These are phyloP conservation scores for Coniochaeta hoffmannii DNA, from an alignment of 2,329 filamentous ascomycete genomes.

Conservation along the genomic window DNA sequence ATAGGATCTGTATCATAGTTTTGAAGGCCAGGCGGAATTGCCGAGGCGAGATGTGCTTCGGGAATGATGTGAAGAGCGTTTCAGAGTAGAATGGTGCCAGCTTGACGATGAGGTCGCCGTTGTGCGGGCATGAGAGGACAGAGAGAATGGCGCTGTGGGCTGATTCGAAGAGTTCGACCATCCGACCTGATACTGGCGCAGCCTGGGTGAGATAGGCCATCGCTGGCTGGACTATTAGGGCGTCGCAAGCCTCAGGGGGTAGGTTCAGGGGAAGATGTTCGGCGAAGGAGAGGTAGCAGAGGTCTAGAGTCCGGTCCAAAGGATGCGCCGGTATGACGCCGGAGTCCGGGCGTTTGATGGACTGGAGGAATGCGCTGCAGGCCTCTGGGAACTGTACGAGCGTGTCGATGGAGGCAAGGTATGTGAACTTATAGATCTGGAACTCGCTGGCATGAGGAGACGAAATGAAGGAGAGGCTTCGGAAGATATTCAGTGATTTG, in stretches of 20 bases:
- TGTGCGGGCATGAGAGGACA: slow-evolving; percentile 72
- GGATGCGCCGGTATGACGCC: slow-evolving; percentile 55
- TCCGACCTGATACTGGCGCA: slow-evolving; percentile 34
- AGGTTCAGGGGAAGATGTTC: slow-evolving; percentile 75
- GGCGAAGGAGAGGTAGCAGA: slow-evolving; percentile 81
- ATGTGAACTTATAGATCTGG: slow-evolving; percentile 78
- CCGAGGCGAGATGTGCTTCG: slow-evolving; percentile 66
- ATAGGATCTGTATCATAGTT: slow-evolving; percentile 73
- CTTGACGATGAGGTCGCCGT: slow-evolving; percentile 60
- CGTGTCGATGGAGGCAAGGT: slow-evolving; percentile 75
- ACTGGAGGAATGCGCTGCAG: slow-evolving; percentile 58
- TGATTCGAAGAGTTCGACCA: slow-evolving; percentile 68
- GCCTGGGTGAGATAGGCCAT: slow-evolving; percentile 59
- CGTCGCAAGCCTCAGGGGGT: slow-evolving; percentile 59
- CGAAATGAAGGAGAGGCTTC: slow-evolving; percentile 76
- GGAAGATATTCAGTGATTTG: slow-evolving; percentile 65
- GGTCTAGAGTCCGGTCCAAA: slow-evolving; percentile 65
- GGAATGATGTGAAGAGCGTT: slow-evolving; percentile 73
- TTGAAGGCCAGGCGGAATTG: slow-evolving; percentile 88
- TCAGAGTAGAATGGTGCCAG: slow-evolving; percentile 80
- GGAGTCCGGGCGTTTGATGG: slow-evolving; percentile 42
- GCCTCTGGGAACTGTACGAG: slow-evolving; percentile 63
- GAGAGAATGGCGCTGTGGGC: slow-evolving; percentile 78
- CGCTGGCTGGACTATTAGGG: slow-evolving; percentile 66
- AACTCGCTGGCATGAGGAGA: slow-evolving; percentile 66